phyloP scores from a whole-genome alignment of 306 rosid genomes.

The Carpinus fangiana region DNA sequence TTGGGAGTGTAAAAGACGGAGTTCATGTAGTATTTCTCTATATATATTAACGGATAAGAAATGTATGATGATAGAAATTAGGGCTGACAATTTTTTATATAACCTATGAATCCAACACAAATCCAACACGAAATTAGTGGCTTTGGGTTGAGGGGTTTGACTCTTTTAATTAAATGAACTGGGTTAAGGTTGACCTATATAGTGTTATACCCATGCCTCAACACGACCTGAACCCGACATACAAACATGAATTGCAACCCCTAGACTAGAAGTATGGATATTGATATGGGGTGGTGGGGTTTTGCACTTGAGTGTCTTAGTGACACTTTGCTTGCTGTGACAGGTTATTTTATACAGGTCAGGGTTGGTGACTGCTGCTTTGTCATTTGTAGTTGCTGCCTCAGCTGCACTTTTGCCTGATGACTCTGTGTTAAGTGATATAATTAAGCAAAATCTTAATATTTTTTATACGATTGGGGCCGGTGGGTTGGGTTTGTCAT shows the following conservation, averaged over 20 bases:
- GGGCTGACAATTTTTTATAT: too few relatives aligned
- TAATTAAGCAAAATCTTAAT: conserved; percentile 57
- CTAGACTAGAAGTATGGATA: neutral
- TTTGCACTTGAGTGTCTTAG: conserved; percentile 9
- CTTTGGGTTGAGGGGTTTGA: too few relatives aligned
- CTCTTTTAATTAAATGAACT: too few relatives aligned
- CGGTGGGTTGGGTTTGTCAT: conserved; percentile 75
- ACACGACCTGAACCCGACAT: too few relatives aligned
- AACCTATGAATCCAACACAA: too few relatives aligned
- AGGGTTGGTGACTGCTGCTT: conserved; percentile 77
- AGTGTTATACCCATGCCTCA: too few relatives aligned
- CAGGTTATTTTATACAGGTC: conserved; percentile 82
- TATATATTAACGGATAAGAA: neutral
- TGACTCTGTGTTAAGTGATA: conserved; percentile 24
- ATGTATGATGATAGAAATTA: neutral
- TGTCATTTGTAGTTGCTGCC: conserved; percentile 71
- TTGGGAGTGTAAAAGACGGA: too few relatives aligned
- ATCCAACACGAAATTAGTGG: too few relatives aligned
- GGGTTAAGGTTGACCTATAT: too few relatives aligned
- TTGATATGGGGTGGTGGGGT: neutral
- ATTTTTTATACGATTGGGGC: conserved; percentile 57
- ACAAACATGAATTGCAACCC: too few relatives aligned
- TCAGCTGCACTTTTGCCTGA: conserved; percentile 65
- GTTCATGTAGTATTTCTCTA: too few relatives aligned
- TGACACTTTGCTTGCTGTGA: conserved; percentile 24